Conservation (phyloP, 2,329 filamentous ascomycete genomes). For the Teratosphaeria gauchensis region DNA sequence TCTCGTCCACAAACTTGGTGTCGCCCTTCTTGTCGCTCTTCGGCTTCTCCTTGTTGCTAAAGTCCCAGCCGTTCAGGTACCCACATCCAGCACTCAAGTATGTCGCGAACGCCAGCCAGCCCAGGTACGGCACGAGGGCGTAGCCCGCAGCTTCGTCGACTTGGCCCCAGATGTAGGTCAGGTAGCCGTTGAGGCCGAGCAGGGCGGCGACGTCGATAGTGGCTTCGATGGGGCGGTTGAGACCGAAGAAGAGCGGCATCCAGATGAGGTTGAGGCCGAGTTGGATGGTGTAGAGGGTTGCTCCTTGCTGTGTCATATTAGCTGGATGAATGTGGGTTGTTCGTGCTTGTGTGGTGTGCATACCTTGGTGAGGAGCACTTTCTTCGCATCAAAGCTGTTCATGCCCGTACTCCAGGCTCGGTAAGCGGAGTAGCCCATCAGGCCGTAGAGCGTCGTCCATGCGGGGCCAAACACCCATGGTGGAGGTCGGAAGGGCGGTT, state of each 20-base stretch:
- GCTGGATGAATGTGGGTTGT: not conserved
- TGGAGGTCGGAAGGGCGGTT: conserved; percentile 50
- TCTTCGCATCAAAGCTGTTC: conserved; percentile 45
- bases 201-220: conserved; percentile 66
- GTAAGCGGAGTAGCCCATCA: conserved; percentile 86
- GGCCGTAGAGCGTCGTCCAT: conserved; percentile 49
- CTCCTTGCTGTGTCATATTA: conserved; percentile 41
- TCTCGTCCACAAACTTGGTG: not conserved
- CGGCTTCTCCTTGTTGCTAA: conserved; percentile 19
- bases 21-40: not conserved
- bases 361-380: conserved; percentile 50
- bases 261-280: conserved; percentile 76
- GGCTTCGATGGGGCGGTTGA: conserved; percentile 63
- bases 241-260: conserved; percentile 89
- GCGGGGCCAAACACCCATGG: conserved; percentile 49
- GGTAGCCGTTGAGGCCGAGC: conserved; percentile 60
- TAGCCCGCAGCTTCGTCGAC: conserved; percentile 65
- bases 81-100: conserved; percentile 57
- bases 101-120: conserved; percentile 78
- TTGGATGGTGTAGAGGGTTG: conserved; percentile 77
- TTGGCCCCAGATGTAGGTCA: conserved; percentile 66
- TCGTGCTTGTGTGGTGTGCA: not conserved
- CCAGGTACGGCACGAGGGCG: conserved; percentile 71
- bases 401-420: conserved; percentile 59
- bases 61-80: conserved; percentile 33